These are phyloP conservation scores for Leishmania tarentolae DNA, from an alignment of 208 protist species.

Conservation along the genomic window DNA sequence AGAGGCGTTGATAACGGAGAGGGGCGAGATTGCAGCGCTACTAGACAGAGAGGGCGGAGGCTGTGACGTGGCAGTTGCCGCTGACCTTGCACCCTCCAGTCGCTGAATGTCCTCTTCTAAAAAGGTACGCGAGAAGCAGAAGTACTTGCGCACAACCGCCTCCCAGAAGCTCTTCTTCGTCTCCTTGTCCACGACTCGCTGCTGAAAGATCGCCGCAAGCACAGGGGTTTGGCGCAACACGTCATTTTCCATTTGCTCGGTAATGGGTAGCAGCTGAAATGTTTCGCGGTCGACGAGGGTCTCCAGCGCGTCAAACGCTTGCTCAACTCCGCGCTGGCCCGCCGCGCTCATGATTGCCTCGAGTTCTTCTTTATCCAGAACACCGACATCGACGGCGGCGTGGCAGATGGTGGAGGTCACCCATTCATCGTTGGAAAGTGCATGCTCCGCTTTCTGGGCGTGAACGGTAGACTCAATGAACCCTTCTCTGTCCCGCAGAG, in stretches of 20 bases:
- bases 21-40: not conserved
- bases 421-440: conserved; percentile 51
- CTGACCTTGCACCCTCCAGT: conserved; percentile 23
- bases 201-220: conserved; percentile 68
- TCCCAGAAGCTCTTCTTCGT: conserved; percentile 77
- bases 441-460: conserved; percentile 29
- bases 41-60: not conserved
- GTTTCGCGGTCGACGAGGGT: conserved; percentile 71
- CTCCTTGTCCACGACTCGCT: conserved; percentile 58
- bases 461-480: conserved; percentile 49
- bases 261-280: conserved; percentile 69
- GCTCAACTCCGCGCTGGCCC: conserved; percentile 68
- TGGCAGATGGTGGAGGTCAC: conserved; percentile 59
- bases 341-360: conserved; percentile 48
- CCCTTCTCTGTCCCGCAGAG: conserved; percentile 37
- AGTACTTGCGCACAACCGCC: conserved; percentile 82
- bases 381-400: conserved; percentile 69
- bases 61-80: not conserved
- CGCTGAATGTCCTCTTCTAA: conserved; percentile 73
- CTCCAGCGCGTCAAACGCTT: conserved; percentile 77
- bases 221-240: conserved; percentile 79
- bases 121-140: conserved; percentile 86
- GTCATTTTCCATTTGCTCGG: conserved; percentile 82
- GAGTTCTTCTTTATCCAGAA: conserved; percentile 53
- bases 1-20: conserved; percentile 56